A percentile compares a stretch with the other conserved stretches of the same genome.
Conservation (phyloP, 1,284 basidiomycete species). For the Microstroma glucosiphilum region DNA sequence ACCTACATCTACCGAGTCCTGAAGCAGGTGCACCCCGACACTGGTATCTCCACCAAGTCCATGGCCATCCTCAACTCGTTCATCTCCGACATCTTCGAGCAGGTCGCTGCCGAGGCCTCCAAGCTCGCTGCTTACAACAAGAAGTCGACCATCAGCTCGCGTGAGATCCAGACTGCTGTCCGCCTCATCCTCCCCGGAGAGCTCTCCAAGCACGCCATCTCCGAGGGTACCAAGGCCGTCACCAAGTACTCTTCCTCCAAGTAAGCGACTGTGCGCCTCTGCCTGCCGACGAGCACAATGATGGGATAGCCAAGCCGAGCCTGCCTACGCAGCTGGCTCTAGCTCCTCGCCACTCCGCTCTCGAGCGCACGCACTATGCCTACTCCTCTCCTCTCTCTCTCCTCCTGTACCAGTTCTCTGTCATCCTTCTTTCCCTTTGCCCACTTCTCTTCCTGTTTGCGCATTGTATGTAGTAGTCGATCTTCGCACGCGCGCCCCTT, state of each 20-base stretch:
- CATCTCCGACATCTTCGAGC: slow-evolving; percentile 55
- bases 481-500: too few species aligned
- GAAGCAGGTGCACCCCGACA: slow-evolving; percentile 57
- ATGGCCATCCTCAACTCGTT: slow-evolving; percentile 53
- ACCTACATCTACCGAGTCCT: slow-evolving; percentile 57
- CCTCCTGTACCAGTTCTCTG: too few species aligned
- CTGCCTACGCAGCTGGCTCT: too few species aligned
- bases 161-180: slow-evolving; percentile 52
- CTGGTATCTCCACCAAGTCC: slow-evolving; percentile 55
- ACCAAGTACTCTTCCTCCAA: slow-evolving; percentile 59
- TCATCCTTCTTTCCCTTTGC: too few species aligned
- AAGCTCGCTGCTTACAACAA: slow-evolving; percentile 52
- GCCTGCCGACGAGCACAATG: too few species aligned
- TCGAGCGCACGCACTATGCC: too few species aligned
- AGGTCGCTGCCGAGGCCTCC: slow-evolving; percentile 52
- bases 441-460: too few species aligned
- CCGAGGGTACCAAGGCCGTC: slow-evolving; percentile 66
- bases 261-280: slow-evolving; percentile 29
- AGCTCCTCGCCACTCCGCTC: too few species aligned
- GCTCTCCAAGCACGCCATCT: slow-evolving; percentile 74
- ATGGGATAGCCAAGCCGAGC: too few species aligned
- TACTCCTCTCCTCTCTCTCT: too few species aligned
- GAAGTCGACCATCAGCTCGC: slow-evolving; percentile 51
- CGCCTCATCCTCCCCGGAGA: slow-evolving; percentile 57
- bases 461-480: too few species aligned